Base-by-base conservation (phyloP, 1,284 basidiomycete genomes). In the Tremellales sp. region DNA sequence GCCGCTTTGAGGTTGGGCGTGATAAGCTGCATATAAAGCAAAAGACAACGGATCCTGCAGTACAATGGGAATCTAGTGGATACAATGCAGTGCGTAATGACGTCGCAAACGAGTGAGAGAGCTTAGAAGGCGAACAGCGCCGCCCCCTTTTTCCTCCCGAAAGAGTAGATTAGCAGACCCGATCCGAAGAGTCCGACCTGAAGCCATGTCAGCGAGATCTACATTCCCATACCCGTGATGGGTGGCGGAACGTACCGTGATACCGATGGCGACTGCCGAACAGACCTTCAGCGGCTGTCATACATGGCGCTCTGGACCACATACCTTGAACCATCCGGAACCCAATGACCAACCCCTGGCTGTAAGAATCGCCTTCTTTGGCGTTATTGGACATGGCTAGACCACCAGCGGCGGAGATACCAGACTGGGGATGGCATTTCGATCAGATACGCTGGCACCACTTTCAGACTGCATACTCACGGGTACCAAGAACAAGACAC, bases 231-330 rank as follows among this genome's bases (percentile, higher is more conserved):
- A 16, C 9, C 14, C 34, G 10, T 10, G 13, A n/a, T 18, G 34
- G 25, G 8, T 16, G 32, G 8, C 3, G n/a, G 16, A 14, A 48
- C 58, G 51, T 31, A 63, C 86, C 1, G 87, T 91, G 62, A 92
- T 90, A 47, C 88, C 89, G 56, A 92, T 89, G 1, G 86, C 86
- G 39, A 90, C 87, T n/a, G n/a, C n/a, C n/a, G n/a, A n/a, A n/a
- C n/a, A n/a, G n/a, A n/a, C n/a, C n/a, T n/a, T 40, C 13, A 40
- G 38, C 8, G 24, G 13, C 13, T n/a, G n/a, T n/a, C n/a, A n/a
- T n/a, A n/a, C n/a, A n/a, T n/a, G n/a, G n/a, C n/a, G n/a, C n/a
- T n/a, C 14, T 10, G 13, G 22, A 19, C 22, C 38, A 19, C n/a
- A n/a, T n/a, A n/a, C n/a, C n/a, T 48, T 85, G 81, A 50, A 90